Evolutionary conservation across 1,139 yeast species (phyloP).

Genomic region (Diutina neorugosa): DNA sequence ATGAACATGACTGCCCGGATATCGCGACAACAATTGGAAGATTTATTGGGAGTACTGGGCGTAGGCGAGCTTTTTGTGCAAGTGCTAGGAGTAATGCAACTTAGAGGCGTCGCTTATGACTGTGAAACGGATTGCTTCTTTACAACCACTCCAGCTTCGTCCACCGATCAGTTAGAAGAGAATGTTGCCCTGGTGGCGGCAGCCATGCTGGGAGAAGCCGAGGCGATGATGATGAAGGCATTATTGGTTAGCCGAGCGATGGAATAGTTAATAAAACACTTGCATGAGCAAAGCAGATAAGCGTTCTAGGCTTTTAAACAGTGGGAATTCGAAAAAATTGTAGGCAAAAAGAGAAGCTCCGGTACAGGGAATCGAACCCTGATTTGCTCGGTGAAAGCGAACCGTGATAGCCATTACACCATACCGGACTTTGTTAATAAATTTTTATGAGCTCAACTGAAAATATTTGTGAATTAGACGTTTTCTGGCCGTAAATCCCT

Average conservation of each 20-base stretch:
- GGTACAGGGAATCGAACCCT: constrained; percentile 42
- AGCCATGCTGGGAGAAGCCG: neutral
- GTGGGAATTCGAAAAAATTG: too few species aligned
- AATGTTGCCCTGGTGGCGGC: neutral
- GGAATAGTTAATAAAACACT: neutral
- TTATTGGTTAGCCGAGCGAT: neutral
- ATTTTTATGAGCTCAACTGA: too few species aligned
- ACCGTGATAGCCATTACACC: constrained; percentile 20
- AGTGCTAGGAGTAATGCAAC: neutral
- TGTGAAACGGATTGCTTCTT: neutral
- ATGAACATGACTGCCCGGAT: neutral
- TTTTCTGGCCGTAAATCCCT: too few species aligned
- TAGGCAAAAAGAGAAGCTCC: constrained; percentile 17
- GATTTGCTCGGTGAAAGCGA: constrained; percentile 24
- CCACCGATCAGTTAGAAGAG: neutral
- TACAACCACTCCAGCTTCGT: neutral
- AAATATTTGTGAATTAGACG: too few species aligned
- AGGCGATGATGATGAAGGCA: constrained; percentile 1
- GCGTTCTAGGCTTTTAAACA: neutral
- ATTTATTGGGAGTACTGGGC: neutral
- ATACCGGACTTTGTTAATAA: constrained; percentile 12
- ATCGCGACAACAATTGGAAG: neutral
- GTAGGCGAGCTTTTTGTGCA: neutral
- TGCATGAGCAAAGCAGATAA: neutral
- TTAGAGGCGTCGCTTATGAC: neutral